Evolutionary conservation across 164 flowering plant genomes (phyloP).

Genomic region (Aristolochia fimbriata): DNA sequence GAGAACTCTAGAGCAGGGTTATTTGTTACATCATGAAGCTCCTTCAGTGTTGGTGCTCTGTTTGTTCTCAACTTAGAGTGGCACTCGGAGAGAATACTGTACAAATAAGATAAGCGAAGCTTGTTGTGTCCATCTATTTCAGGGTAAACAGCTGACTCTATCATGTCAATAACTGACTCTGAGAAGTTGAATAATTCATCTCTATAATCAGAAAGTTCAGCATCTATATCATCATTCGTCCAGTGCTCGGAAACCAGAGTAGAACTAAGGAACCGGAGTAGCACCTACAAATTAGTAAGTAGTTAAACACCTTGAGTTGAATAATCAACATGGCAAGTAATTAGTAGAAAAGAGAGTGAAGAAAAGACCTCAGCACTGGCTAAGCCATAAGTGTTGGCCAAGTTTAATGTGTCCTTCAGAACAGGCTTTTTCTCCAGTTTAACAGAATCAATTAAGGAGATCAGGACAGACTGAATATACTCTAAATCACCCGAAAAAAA

Average conservation of each 20-base stretch:
- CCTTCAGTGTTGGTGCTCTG: constrained; percentile 14
- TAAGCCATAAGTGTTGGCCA: constrained; percentile 64
- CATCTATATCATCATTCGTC: constrained; percentile 61
- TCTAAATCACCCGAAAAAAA: constrained; percentile 65
- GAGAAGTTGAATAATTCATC: constrained; percentile 45
- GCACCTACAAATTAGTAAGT: constrained; percentile 43
- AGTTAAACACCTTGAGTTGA: not conserved
- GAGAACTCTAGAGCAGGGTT: constrained; percentile 20
- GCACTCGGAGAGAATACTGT: constrained; percentile 66
- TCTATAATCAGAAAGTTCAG: constrained; percentile 45
- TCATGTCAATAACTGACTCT: constrained; percentile 30
- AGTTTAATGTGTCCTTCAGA: constrained; percentile 46
- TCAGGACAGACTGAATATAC: constrained; percentile 53
- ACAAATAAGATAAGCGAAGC: constrained; percentile 61
- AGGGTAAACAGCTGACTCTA: constrained; percentile 56
- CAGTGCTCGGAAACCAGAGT: constrained; percentile 77
- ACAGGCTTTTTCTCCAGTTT: constrained; percentile 63
- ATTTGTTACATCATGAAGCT: constrained; percentile 13
- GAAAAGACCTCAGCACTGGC: constrained; percentile 47
- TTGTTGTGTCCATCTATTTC: constrained; percentile 75
- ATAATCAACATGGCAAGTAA: not conserved
- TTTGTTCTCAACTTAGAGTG: constrained; percentile 35
- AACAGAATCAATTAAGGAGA: constrained; percentile 53
- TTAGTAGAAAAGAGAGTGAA: not conserved
- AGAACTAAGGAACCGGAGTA: constrained; percentile 44